Evolutionary conservation across 2,329 filamentous ascomycete species (phyloP), one percentile per base, ranked within the genome.

Genomic region (Paraconiothyrium sp.): DNA sequence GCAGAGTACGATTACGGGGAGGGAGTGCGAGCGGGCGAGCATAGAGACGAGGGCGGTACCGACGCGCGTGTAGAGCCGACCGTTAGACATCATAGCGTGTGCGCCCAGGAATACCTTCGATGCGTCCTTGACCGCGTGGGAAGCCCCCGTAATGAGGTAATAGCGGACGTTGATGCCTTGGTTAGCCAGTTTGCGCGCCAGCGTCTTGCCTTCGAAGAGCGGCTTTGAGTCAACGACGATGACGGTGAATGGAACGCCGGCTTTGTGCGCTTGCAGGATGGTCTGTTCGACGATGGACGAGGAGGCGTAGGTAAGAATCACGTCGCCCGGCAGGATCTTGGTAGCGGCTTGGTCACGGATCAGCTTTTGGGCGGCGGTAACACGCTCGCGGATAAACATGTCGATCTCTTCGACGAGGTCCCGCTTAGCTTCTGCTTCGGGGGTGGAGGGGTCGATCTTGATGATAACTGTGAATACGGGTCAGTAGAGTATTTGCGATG

Each of bases 21-120:
- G 87, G 60, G 90, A 89, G 22, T 89, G 84, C 59, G 91, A 88
- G 55, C 90, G 88, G 6, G 94, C 94, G 46, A 91, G 89, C 83
- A 95, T 91, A 20, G 94, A 94, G 10, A 98, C 86, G 61, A 95
- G 88, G 27, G 92, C 92, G 3, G 94, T 97, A 63, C 95, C 95
- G 10, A 93, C 89, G 22, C 93, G 89, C 4, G 92, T 94, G 79
- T 96, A 97, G 70, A 99, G 86, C 37, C 92, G 88, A 8, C 95
- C 95, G 78, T 98, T 98, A 69, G 92, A 94, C 81, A 97, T 95
- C 89, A 99, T 95, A 43, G 93, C 92, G 76, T 97, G 94, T 4
- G 94, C 76, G 13, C 93, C 94, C 1, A 99, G 84, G 55, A 98
- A 87, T 10, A 95, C 89, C 70, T 90, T 89, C 7, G 89, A 91